Evolutionary conservation across 768 basidiomycete species (phyloP).

Genomic region (Amanita muscaria): DNA sequence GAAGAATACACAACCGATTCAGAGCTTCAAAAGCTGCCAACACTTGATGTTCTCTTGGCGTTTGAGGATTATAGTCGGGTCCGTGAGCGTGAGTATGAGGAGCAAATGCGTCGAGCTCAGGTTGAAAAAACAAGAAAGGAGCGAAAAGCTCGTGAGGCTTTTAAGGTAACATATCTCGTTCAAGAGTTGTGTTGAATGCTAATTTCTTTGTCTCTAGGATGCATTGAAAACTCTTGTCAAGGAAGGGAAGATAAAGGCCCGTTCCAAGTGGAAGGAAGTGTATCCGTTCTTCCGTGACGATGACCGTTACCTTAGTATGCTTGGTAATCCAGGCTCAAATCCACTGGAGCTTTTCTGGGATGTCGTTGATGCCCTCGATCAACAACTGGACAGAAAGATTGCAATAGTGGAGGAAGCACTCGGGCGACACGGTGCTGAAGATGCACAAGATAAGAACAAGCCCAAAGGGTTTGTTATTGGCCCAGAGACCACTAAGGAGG

Average conservation of each 20-base stretch:
- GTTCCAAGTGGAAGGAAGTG: slow-evolving; percentile 87
- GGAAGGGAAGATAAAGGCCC: slow-evolving; percentile 61
- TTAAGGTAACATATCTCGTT: slow-evolving; percentile 49
- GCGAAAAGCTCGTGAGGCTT: slow-evolving; percentile 85
- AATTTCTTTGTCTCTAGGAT: slow-evolving; percentile 31
- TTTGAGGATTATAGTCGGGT: slow-evolving; percentile 93
- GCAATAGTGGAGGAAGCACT: slow-evolving; percentile 57
- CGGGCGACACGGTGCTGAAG: slow-evolving; percentile 36
- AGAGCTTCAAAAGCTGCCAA: slow-evolving; percentile 77
- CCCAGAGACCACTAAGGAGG: slow-evolving; percentile 56
- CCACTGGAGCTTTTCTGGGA: slow-evolving; percentile 98
- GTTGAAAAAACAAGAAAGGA: slow-evolving; percentile 81
- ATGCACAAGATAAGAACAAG: slow-evolving; percentile 17
- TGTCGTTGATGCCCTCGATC: slow-evolving; percentile 77
- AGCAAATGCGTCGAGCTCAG: slow-evolving; percentile 68
- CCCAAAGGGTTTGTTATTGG: slow-evolving; percentile 31
- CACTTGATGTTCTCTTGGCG: slow-evolving; percentile 83
- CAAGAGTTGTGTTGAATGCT: not conserved
- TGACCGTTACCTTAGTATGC: slow-evolving; percentile 75
- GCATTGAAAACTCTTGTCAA: slow-evolving; percentile 65
- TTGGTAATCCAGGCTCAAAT: slow-evolving; percentile 90
- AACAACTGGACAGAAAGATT: slow-evolving; percentile 74
- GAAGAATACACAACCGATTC: slow-evolving; percentile 70
- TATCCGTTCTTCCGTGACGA: slow-evolving; percentile 73
- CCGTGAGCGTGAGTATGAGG: slow-evolving; percentile 86